phyloP scores from a whole-genome alignment of 1,284 basidiomycete species.

The Malassezia arunalokei region DNA sequence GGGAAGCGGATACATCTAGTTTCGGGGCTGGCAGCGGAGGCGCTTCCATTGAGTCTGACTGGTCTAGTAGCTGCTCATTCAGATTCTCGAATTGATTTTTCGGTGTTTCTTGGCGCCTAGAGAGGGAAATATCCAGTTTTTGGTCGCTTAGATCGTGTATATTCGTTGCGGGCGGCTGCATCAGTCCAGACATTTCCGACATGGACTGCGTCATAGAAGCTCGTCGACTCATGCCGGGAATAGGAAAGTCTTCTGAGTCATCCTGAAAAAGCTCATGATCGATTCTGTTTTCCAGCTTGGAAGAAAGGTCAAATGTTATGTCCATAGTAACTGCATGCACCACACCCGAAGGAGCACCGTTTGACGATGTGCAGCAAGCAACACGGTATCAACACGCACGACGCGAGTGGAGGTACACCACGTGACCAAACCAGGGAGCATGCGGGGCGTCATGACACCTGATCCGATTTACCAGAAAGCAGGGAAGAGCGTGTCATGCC shows the following conservation, averaged over 20 bases:
- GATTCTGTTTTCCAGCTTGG: conserved; percentile 13
- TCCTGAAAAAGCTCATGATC: conserved; percentile 12
- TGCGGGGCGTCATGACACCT: too few species aligned
- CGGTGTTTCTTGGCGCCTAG: too few species aligned
- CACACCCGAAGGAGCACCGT: neutral
- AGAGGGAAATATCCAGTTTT: too few species aligned
- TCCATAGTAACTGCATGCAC: conserved; percentile 6
- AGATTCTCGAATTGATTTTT: neutral
- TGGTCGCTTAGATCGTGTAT: too few species aligned
- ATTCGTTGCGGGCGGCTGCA: neutral
- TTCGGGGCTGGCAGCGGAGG: too few species aligned
- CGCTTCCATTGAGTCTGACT: conserved; percentile 3
- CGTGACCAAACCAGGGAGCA: conserved; percentile 1
- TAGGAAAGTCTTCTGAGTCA: conserved; percentile 11
- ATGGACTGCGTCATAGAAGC: conserved; percentile 5
- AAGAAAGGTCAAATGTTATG: conserved; percentile 10
- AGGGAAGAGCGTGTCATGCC: conserved; percentile 1
- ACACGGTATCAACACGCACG: conserved; percentile 2
- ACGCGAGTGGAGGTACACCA: conserved; percentile 4
- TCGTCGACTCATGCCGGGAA: conserved; percentile 8
- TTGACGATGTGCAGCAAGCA: neutral
- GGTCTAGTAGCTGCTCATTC: conserved; percentile 6
- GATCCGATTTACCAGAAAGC: too few species aligned
- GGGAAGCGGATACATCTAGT: too few species aligned
- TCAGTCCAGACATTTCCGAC: neutral